Base-by-base conservation (phyloP, 2,329 filamentous ascomycete species). In the Curvularia eragrostidis region DNA sequence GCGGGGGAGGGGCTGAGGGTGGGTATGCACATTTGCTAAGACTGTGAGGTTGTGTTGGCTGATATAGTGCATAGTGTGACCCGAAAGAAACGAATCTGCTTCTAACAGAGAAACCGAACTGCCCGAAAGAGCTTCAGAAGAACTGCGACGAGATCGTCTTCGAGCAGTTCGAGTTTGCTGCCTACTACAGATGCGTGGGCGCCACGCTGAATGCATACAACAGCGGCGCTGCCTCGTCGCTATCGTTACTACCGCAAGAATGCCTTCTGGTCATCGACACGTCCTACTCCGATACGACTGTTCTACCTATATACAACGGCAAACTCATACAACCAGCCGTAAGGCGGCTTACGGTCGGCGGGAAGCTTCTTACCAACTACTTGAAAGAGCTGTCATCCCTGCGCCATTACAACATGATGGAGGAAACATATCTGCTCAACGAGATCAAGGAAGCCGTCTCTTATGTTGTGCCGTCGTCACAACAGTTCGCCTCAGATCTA, bases 91-190 rank as follows among this genome's bases (percentile, higher is more conserved):
- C 92, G n/a, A 89, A 92, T 47, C 79, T 99, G 56, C 79, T 99
- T 3, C 83, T 98, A 49, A 88, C 91, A 1, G 95, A 99, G 76
- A 90, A 92, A 44, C 89, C 93, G 3, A 97, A 96, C 77, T 88
- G 89, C 3, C 83, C 96, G 54, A 88, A 89, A 0, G 87, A 88
- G 12, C 79, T 99, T 62, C 93, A 97, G 77, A 86, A 89, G 38
- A 95, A 97, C 74, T 93, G 91, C 67, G 95, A 99, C 72, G 94
- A 99, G 80, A 92, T 99, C 72, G 87, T 98, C 1, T 98, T 99
- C 81, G 95, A 99, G 74, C 93, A 98, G 74, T 99, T 95, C 80
- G 91, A 91, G 2, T 99, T 99, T 77, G 86, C 89, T 10, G 89
- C 90, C 65, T 96, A 96, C 78, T 90, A 89, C 64, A 87, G 95